phyloP scores from a whole-genome alignment of 306 rosid species.

The Potentilla sterilis region DNA sequence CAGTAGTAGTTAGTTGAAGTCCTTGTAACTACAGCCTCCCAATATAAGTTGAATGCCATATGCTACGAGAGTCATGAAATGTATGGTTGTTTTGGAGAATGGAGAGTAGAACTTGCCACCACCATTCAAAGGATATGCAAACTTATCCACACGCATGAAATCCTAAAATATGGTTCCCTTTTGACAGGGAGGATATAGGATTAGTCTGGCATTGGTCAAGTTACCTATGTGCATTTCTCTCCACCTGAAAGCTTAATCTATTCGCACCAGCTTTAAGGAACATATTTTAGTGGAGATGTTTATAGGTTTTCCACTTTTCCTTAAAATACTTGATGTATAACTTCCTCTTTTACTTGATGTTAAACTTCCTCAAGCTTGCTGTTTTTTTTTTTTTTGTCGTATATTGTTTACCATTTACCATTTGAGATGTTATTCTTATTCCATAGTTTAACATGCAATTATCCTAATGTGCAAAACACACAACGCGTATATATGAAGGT shows the following conservation, averaged over 20 bases:
- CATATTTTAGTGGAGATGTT: neutral
- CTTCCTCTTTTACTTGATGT: neutral
- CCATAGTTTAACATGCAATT: neutral
- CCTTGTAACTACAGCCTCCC: neutral
- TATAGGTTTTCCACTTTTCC: neutral
- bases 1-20: neutral
- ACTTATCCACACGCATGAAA: neutral
- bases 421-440: neutral
- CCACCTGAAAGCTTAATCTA: neutral
- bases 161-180: neutral
- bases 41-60: neutral
- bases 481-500: neutral
- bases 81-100: neutral
- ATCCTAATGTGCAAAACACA: neutral
- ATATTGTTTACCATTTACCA: neutral
- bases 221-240: neutral
- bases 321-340: neutral
- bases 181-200: neutral
- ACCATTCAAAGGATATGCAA: neutral
- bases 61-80: neutral
- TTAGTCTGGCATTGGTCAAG: neutral
- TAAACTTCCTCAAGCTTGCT: neutral
- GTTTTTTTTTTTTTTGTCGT: neutral
- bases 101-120: neutral
- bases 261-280: neutral